A percentile compares a stretch with the other conserved stretches of the same genome.
Evolutionary conservation across 345 rosid species (phyloP).

Genomic region (Brassica napus): DNA sequence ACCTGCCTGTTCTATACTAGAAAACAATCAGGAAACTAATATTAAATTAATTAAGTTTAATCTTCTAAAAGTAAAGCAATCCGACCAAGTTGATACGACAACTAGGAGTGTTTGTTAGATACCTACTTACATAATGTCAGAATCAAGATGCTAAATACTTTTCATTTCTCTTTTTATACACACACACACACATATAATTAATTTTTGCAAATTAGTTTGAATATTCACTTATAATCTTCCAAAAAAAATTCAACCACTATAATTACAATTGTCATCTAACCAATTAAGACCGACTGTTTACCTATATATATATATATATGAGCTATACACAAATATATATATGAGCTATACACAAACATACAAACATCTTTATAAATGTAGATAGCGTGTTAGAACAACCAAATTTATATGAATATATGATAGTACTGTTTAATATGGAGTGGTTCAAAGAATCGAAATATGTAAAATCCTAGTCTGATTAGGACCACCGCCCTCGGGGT

Average conservation of each 20-base stretch:
- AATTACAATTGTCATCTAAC: slow-evolving; percentile 1
- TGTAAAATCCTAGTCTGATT: slow-evolving; percentile 16
- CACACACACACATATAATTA: neutral
- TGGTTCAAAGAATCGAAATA: slow-evolving; percentile 32
- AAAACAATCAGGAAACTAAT: slow-evolving; percentile 10
- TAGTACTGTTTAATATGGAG: slow-evolving; percentile 33
- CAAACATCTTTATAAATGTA: slow-evolving; percentile 21
- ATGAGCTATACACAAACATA: slow-evolving; percentile 21
- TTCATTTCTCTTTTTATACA: neutral
- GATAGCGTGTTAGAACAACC: slow-evolving; percentile 36
- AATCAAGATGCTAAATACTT: slow-evolving; percentile 26
- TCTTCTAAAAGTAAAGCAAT: slow-evolving; percentile 31
- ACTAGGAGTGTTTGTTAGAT: slow-evolving; percentile 23
- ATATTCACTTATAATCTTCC: slow-evolving; percentile 4
- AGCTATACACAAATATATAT: neutral
- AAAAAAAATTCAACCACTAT: slow-evolving; percentile 23
- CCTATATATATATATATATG: neutral
- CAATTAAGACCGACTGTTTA: slow-evolving; percentile 16
- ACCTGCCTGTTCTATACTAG: slow-evolving; percentile 27
- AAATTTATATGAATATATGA: slow-evolving; percentile 3
- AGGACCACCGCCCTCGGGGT: slow-evolving; percentile 32
- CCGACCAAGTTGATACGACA: slow-evolving; percentile 38
- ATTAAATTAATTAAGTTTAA: slow-evolving; percentile 10
- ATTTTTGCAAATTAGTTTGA: slow-evolving; percentile 1
- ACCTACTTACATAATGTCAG: slow-evolving; percentile 37